Evolutionary conservation across 495 filamentous ascomycete genomes (phyloP).

Genomic region (Penicillium diatomitis): DNA sequence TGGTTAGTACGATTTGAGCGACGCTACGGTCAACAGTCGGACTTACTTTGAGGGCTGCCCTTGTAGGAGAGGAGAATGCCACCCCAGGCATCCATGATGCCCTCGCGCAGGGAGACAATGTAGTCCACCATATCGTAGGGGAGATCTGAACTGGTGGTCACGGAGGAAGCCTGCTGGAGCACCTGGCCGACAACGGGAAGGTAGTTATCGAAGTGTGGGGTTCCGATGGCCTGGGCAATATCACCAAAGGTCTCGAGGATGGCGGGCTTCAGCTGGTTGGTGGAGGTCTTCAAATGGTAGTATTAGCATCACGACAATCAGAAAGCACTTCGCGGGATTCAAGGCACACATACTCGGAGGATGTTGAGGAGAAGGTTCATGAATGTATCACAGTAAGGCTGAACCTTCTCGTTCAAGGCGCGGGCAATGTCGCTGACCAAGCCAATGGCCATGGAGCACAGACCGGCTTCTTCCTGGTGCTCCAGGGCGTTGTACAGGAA

Average conservation of each 20-base stretch:
- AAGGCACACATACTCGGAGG: conserved; percentile 53
- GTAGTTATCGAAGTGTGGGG: conserved; percentile 83
- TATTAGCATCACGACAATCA: not conserved
- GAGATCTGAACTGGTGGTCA: conserved; percentile 61
- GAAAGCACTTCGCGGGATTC: too few species aligned
- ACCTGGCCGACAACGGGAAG: conserved; percentile 86
- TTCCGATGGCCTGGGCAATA: conserved; percentile 91
- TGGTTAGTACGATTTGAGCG: conserved; percentile 14
- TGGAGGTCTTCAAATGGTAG: conserved; percentile 37
- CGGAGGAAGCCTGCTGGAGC: conserved; percentile 79
- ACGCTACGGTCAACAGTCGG: not conserved
- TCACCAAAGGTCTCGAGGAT: conserved; percentile 98
- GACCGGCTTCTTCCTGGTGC: conserved; percentile 87
- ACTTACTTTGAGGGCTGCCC: conserved; percentile 42
- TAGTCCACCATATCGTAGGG: conserved; percentile 92
- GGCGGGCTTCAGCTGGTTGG: conserved; percentile 95
- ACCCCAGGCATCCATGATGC: conserved; percentile 98
- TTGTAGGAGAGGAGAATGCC: conserved; percentile 92
- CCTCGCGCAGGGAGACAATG: conserved; percentile 85
- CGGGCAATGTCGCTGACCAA: conserved; percentile 92
- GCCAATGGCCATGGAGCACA: conserved; percentile 96
- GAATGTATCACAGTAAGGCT: conserved; percentile 90
- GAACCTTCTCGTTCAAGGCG: conserved; percentile 77
- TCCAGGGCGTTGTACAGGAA: conserved; percentile 87
- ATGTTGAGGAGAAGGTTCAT: conserved; percentile 95